These are phyloP conservation scores for Simplicillium sp. DNA, from an alignment of 2,329 filamentous ascomycete species.

Conservation along the genomic window DNA sequence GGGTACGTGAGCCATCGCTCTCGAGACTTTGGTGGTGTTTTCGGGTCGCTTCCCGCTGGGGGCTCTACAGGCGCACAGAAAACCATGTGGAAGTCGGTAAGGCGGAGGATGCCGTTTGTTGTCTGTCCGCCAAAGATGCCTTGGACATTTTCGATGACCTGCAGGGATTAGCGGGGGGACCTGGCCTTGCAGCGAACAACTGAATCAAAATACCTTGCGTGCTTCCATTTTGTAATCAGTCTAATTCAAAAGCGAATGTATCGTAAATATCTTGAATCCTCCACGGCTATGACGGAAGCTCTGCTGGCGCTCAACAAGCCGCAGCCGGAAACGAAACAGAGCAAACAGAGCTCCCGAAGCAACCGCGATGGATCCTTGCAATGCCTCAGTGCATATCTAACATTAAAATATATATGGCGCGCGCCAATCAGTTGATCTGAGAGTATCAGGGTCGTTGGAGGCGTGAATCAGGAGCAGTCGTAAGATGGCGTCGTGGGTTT, in stretches of 20 bases:
- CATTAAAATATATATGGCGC: too few relatives aligned
- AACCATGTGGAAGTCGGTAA: conserved; percentile 54
- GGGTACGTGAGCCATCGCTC: conserved; percentile 94
- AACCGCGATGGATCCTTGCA: too few relatives aligned
- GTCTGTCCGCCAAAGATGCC: conserved; percentile 50
- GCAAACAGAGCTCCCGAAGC: not conserved
- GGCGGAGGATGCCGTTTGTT: conserved; percentile 46
- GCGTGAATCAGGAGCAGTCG: too few relatives aligned
- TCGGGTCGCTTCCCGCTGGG: conserved; percentile 11
- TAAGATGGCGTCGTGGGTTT: too few relatives aligned
- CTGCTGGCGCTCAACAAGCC: not conserved
- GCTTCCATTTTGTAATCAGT: conserved; percentile 22
- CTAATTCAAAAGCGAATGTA: conserved; percentile 1
- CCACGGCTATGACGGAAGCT: not conserved
- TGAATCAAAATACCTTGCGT: conserved; percentile 26
- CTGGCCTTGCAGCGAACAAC: conserved; percentile 1
- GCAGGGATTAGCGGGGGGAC: conserved; percentile 10
- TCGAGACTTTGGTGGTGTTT: conserved; percentile 26
- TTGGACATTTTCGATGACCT: conserved; percentile 49
- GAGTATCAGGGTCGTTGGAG: too few relatives aligned
- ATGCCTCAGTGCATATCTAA: too few relatives aligned
- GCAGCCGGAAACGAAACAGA: not conserved
- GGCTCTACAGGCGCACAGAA: conserved; percentile 35
- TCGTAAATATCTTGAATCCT: not conserved
- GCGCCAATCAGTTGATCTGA: too few relatives aligned